Base-by-base conservation (phyloP, 2,329 filamentous ascomycete genomes). In the Byssothecium circinans region DNA sequence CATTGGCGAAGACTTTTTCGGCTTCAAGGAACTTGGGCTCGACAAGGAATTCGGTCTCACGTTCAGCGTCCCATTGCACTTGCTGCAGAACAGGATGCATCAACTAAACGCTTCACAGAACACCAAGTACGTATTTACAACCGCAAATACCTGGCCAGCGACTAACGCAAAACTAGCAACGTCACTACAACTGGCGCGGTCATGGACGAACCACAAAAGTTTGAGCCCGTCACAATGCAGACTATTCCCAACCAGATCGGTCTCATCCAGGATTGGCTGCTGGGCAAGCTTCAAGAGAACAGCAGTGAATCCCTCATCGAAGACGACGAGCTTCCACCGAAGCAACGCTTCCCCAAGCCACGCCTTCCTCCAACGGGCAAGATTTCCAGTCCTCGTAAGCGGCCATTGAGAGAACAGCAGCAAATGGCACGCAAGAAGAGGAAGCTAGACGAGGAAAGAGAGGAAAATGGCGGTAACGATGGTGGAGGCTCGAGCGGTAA, bases 1-100 rank as follows among this genome's bases (percentile, higher is more conserved):
- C 60, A 87, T 99, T 11, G 92, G 91, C 52, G 94, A 99, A 76
- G 94, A 99, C 74, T 99, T 96, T 81, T 99, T 99, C 65, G 94
- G 94, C 22, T 97, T 99, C 81, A 91, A 91, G 67, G 91, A 95
- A 50, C 82, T 99, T 37, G 94, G 94, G 35, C 81, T 99, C 48
- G 91, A 96, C 63, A 87, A 85, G 60, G 94, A 99, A 68, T 87
- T 97, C 67, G 91, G 91, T 15, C 86, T 92, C 25, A 88, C 88
- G 57, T 82, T 97, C 52, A 91, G 89, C 43, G 94, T 99, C 29
- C 94, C 95, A 19, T 80, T 99, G 49, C 94, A 99, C 74, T 82
- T 99, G 17, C 82, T 99, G 22, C 94, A 97, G 68, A 91, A 89
- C 58, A 85, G 92, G 61, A 89, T 99, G 62, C 86, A 90, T 66